phyloP scores from a whole-genome alignment of 768 basidiomycete species.

The Cystobasidium ongulense region DNA sequence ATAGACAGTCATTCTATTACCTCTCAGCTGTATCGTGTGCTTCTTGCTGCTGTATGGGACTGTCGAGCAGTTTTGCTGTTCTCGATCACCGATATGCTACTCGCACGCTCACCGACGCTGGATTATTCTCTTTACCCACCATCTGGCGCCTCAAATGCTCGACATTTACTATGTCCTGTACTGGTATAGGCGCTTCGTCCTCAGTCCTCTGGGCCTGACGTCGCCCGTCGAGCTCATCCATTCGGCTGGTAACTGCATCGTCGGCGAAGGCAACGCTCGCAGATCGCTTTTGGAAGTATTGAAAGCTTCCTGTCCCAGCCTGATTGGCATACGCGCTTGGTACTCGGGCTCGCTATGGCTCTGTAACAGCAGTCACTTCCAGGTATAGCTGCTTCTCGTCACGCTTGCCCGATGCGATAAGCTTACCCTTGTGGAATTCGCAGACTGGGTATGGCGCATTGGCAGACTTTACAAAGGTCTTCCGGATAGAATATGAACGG shows the following conservation, averaged over 20 bases:
- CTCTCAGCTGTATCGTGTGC: too few relatives aligned
- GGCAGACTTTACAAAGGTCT: conserved; percentile 17
- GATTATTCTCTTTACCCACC: too few relatives aligned
- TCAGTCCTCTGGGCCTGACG: conserved; percentile 15
- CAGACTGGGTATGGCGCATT: conserved; percentile 21
- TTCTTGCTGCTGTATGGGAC: too few relatives aligned
- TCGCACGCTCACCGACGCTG: too few relatives aligned
- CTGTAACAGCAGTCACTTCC: conserved; percentile 22
- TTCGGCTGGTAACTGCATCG: conserved; percentile 8
- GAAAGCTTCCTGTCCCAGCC: background rate
- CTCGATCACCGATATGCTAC: too few relatives aligned
- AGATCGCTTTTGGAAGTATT: conserved; percentile 12
- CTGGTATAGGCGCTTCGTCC: conserved; percentile 24
- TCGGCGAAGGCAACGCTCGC: conserved; percentile 3
- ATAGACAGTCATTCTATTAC: too few relatives aligned
- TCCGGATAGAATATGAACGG: conserved; percentile 16
- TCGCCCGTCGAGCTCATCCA: conserved; percentile 17
- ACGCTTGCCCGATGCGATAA: too few relatives aligned
- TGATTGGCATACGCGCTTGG: conserved; percentile 24
- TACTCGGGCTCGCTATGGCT: conserved; percentile 22
- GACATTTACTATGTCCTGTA: background rate
- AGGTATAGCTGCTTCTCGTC: background rate
- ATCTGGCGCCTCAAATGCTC: too few relatives aligned
- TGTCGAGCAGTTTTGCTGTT: too few relatives aligned
- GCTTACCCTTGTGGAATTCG: too few relatives aligned